Percentiles rank a stretch among this genome's conserved stretches.
Conservation (phyloP, 495 filamentous ascomycete genomes). For the Aspergillus ostianus region DNA sequence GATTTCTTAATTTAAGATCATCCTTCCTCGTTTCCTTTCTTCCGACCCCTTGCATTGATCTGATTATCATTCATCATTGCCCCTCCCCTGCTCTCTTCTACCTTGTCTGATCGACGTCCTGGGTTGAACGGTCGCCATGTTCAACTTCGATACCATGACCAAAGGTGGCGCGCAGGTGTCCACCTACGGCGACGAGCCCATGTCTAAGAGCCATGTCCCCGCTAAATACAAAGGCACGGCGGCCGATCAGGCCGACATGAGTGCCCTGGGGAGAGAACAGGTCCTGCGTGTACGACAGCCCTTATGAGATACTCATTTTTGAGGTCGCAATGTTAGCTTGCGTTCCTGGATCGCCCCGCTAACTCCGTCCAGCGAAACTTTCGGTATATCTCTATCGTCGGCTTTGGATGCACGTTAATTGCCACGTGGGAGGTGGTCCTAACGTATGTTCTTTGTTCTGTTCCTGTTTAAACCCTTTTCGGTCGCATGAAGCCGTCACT, state of each 20-base stretch:
- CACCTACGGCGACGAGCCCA: constrained; percentile 23
- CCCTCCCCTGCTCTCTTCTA: not conserved
- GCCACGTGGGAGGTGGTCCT: constrained; percentile 49
- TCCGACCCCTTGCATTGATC: not conserved
- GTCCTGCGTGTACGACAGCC: constrained; percentile 36
- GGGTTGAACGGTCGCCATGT: not conserved
- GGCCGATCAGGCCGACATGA: constrained; percentile 43
- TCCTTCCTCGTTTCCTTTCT: not conserved
- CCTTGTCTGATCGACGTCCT: not conserved
- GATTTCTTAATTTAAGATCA: not conserved
- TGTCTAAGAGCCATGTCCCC: constrained; percentile 31
- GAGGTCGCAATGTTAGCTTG: not conserved
- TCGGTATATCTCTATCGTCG: constrained; percentile 47
- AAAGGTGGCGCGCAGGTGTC: not conserved
- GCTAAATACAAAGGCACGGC: constrained; percentile 40
- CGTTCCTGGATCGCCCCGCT: constrained; percentile 10
- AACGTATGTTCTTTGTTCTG: constrained; percentile 32
- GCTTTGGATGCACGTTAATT: constrained; percentile 46
- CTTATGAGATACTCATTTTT: not conserved
- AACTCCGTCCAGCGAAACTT: constrained; percentile 42
- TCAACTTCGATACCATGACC: not conserved
- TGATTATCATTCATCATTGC: not conserved
- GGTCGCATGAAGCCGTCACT: constrained; percentile 4
- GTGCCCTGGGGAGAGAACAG: constrained; percentile 39
- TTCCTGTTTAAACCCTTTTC: not conserved